A percentile compares a stretch with the other conserved stretches of the same genome.
Conservation (phyloP, 179 eudicot genomes). For the Dionaea muscipula region DNA sequence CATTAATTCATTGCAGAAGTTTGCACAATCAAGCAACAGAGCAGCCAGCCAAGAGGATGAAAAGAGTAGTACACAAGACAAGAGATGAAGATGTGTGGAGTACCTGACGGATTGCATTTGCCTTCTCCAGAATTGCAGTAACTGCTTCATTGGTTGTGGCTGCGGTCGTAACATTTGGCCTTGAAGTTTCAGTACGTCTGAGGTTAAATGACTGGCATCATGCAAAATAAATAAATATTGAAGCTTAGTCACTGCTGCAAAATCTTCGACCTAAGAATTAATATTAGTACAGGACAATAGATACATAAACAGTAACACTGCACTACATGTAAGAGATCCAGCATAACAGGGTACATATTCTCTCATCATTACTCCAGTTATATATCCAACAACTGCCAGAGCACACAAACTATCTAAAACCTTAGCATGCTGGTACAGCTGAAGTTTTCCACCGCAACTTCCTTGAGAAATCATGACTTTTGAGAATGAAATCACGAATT, state of each 20-base stretch:
- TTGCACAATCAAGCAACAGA: neutral
- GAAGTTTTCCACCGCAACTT: too few relatives aligned
- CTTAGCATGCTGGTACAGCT: too few relatives aligned
- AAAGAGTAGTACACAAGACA: neutral
- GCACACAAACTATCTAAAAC: too few relatives aligned
- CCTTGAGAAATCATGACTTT: too few relatives aligned
- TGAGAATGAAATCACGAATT: too few relatives aligned
- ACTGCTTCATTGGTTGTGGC: constrained; percentile 33
- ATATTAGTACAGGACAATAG: too few relatives aligned
- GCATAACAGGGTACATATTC: too few relatives aligned
- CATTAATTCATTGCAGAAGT: neutral
- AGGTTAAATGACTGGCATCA: constrained; percentile 57
- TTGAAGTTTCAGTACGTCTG: constrained; percentile 37
- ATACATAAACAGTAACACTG: too few relatives aligned
- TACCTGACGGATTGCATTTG: constrained; percentile 85
- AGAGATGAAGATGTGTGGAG: neutral
- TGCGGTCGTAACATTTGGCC: constrained; percentile 25
- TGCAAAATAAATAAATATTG: neutral
- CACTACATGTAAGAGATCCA: too few relatives aligned
- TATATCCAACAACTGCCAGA: too few relatives aligned
- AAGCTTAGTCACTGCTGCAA: neutral
- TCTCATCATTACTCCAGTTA: too few relatives aligned
- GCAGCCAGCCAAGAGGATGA: neutral
- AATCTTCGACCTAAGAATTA: too few relatives aligned
- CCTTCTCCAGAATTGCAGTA: constrained; percentile 74